Evolutionary conservation across 1,139 yeast species (phyloP).

Genomic region (Blastobotrys petasosporus): DNA sequence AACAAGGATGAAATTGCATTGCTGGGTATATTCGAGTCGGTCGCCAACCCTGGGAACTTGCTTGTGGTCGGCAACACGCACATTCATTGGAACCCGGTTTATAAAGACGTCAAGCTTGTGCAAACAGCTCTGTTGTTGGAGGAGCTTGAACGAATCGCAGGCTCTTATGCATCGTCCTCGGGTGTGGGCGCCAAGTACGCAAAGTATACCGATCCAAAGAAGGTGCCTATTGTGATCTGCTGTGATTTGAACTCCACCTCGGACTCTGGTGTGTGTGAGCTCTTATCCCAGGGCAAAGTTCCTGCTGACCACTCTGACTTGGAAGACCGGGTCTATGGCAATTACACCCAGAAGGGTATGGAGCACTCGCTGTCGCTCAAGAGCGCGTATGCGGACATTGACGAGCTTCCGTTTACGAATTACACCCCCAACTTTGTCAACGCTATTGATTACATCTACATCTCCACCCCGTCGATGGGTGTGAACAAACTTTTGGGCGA

Average conservation of each 20-base stretch:
- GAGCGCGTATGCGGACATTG: conserved; percentile 77
- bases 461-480: conserved; percentile 67
- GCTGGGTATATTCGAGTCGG: conserved; percentile 70
- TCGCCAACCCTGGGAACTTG: conserved; percentile 52
- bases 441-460: conserved; percentile 94
- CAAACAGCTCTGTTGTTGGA: conserved; percentile 91
- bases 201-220: conserved; percentile 49
- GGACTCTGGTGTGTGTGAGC: conserved; percentile 87
- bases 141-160: conserved; percentile 63
- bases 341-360: conserved; percentile 85
- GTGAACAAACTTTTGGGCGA: conserved; percentile 84
- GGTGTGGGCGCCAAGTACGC: conserved; percentile 31
- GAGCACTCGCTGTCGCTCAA: conserved; percentile 73
- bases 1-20: conserved; percentile 91
- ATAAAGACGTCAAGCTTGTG: conserved; percentile 91
- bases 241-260: conserved; percentile 93
- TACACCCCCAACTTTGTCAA: conserved; percentile 90
- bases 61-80: conserved; percentile 83
- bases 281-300: conserved; percentile 65
- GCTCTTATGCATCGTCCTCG: conserved; percentile 42
- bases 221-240: conserved; percentile 72
- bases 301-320: conserved; percentile 73
- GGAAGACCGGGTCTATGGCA: conserved; percentile 84
- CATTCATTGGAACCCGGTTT: conserved; percentile 97
- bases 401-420: conserved; percentile 91